Percentiles rank a stretch among this genome's conserved stretches.
phyloP scores from a whole-genome alignment of 495 filamentous ascomycete genomes.

The Tuber calosporum region DNA sequence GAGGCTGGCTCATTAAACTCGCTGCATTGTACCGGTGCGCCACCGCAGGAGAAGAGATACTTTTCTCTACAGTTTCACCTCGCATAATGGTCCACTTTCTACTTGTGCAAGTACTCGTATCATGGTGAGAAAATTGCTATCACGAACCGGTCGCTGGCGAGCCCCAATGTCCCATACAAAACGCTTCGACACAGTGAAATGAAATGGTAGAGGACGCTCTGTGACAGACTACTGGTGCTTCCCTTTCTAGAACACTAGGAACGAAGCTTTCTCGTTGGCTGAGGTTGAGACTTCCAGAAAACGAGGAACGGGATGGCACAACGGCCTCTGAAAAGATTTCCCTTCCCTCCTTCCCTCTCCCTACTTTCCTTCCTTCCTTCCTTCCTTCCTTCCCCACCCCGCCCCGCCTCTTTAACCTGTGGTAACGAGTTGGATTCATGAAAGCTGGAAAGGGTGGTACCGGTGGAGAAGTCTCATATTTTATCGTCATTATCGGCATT shows the following conservation, averaged over 20 bases:
- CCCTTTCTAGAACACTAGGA: background rate
- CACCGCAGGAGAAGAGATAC: background rate
- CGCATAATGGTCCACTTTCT: background rate
- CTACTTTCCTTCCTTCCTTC: background rate
- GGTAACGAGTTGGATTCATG: background rate
- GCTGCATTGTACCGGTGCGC: background rate
- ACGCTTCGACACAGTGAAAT: background rate
- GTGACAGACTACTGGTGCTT: background rate
- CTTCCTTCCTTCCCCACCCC: background rate
- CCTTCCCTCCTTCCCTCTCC: background rate
- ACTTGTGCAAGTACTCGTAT: background rate
- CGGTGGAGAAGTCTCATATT: background rate
- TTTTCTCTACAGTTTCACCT: background rate
- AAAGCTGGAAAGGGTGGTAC: background rate
- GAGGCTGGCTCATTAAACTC: background rate
- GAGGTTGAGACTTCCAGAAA: background rate
- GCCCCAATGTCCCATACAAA: background rate
- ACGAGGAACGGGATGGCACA: background rate
- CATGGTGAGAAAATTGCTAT: background rate
- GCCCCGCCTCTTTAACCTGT: background rate
- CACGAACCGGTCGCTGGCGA: background rate
- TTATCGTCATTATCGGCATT: background rate
- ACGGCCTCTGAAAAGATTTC: constrained; percentile 1
- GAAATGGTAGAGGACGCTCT: background rate
- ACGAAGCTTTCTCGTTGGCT: background rate